phyloP scores from a whole-genome alignment of 805 yeast species.

The Yueomyces sinensis region DNA sequence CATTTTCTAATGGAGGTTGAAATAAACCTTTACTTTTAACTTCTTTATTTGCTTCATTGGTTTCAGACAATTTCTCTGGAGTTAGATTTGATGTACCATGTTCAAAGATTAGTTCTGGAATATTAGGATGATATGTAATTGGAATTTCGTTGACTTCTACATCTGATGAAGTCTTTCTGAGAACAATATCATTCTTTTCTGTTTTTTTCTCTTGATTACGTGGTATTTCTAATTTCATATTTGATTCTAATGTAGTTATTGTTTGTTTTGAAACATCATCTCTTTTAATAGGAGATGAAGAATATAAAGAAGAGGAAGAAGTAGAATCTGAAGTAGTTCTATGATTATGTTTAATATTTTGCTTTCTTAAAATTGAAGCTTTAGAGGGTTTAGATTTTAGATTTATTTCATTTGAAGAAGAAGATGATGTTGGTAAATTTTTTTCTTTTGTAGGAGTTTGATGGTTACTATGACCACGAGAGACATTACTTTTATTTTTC shows the following conservation, averaged over 20 bases:
- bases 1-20: background rate
- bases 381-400: background rate
- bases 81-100: background rate
- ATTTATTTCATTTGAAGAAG: background rate
- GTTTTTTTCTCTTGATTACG: background rate
- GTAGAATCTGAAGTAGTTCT: background rate
- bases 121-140: background rate
- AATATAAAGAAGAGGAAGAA: background rate
- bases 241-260: background rate
- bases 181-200: background rate
- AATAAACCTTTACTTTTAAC: background rate
- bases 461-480: background rate
- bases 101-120: background rate
- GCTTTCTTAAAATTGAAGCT: background rate
- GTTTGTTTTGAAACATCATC: background rate
- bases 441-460: background rate
- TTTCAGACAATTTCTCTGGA: background rate
- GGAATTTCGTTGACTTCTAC: background rate
- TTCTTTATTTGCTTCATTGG: background rate
- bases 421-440: background rate
- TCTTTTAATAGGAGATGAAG: background rate
- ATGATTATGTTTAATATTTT: no score
- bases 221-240: background rate
- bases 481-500: constrained; percentile 5
- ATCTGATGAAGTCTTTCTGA: background rate